Conservation (phyloP, 148 eudicot species). For the Arctostaphylos glauca region DNA sequence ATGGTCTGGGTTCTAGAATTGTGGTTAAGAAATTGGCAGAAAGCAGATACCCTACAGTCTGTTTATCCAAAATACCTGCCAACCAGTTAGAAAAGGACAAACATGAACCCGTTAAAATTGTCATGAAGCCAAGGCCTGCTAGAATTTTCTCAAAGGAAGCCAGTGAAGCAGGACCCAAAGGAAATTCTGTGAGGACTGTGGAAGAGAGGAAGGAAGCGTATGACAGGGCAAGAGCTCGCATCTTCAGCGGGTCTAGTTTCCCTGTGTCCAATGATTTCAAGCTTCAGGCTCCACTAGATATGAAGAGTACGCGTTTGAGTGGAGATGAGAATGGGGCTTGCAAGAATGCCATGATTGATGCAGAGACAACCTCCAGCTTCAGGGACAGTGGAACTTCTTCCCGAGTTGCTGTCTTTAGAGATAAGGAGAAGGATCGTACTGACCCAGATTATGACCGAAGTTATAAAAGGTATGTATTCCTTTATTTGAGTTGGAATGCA, state of each 20-base stretch:
- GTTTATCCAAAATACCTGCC: slow-evolving; percentile 76
- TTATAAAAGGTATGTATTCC: slow-evolving; percentile 59
- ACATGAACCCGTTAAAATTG: slow-evolving; percentile 57
- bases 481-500: background rate
- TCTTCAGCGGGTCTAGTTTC: slow-evolving; percentile 61
- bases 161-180: slow-evolving; percentile 46
- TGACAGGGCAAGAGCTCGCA: slow-evolving; percentile 92
- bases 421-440: slow-evolving; percentile 80
- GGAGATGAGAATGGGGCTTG: slow-evolving; percentile 58
- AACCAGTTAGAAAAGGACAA: slow-evolving; percentile 59
- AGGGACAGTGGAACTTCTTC: slow-evolving; percentile 55
- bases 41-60: slow-evolving; percentile 59
- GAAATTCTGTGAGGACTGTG: slow-evolving; percentile 49
- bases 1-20: slow-evolving; percentile 67
- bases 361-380: slow-evolving; percentile 32
- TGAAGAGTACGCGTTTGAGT: slow-evolving; percentile 32
- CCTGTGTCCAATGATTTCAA: slow-evolving; percentile 44
- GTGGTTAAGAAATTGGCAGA: slow-evolving; percentile 67
- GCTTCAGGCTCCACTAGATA: slow-evolving; percentile 35
- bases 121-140: slow-evolving; percentile 59
- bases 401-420: slow-evolving; percentile 80
- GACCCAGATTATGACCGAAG: slow-evolving; percentile 98
- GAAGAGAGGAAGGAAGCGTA: slow-evolving; percentile 95
- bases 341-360: slow-evolving; percentile 33
- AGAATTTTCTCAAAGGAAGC: slow-evolving; percentile 51